These are phyloP conservation scores for Candida fluviatilis DNA, from an alignment of 805 yeast genomes.

Conservation along the genomic window DNA sequence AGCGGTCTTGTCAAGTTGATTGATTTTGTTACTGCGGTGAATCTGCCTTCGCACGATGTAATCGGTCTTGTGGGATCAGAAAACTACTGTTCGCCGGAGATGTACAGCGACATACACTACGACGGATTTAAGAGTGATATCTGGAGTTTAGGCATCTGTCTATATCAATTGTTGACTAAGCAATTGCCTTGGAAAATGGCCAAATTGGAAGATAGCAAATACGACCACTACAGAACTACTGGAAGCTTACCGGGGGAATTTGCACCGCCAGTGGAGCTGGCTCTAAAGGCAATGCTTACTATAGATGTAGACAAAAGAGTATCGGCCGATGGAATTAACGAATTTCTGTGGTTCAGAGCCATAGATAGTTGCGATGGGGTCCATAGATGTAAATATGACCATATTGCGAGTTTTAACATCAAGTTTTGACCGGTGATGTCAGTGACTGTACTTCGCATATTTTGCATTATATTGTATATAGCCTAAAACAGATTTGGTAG, in stretches of 20 bases:
- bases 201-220: constrained; percentile 23
- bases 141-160: constrained; percentile 49
- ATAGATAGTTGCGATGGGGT: constrained; percentile 4
- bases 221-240: constrained; percentile 5
- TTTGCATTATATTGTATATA: too few relatives aligned
- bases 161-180: constrained; percentile 25
- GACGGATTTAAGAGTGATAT: constrained; percentile 40
- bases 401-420: not conserved
- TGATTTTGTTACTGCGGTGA: constrained; percentile 36
- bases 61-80: constrained; percentile 48
- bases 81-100: constrained; percentile 47
- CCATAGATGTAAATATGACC: constrained; percentile 4
- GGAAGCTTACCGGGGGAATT: not conserved
- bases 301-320: constrained; percentile 4
- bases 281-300: constrained; percentile 1
- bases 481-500: too few relatives aligned
- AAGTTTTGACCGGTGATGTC: not conserved
- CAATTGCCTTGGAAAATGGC: constrained; percentile 50
- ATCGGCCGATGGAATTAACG: not conserved
- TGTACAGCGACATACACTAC: constrained; percentile 30
- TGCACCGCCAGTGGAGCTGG: not conserved
- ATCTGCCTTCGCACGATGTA: constrained; percentile 12
- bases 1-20: constrained; percentile 37
- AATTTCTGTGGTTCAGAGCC: constrained; percentile 7
- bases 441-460: too few relatives aligned